phyloP scores from a whole-genome alignment of 345 rosid genomes.

The Aquilaria sinensis region DNA sequence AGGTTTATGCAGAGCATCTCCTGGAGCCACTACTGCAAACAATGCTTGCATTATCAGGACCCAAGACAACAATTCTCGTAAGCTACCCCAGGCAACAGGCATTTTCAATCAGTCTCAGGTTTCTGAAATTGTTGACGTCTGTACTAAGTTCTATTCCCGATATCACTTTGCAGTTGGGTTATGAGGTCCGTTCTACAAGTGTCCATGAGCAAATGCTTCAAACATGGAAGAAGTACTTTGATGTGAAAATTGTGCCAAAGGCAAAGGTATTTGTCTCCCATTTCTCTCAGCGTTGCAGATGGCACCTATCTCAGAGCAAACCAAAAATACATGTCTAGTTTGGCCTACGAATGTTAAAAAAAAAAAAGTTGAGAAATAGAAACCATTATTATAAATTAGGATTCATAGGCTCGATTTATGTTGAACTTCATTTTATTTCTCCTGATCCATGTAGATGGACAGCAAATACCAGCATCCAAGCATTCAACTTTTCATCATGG shows the following conservation, averaged over 20 bases:
- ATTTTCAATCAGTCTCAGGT: background rate
- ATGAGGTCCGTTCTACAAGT: constrained; percentile 81
- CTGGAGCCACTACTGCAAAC: constrained; percentile 75
- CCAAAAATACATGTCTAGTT: too few species aligned
- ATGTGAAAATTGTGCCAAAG: constrained; percentile 68
- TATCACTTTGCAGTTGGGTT: constrained; percentile 58
- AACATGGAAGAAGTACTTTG: constrained; percentile 70
- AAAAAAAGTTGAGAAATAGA: too few species aligned
- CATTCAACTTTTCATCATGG: constrained; percentile 82
- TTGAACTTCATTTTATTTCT: background rate
- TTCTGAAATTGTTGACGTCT: background rate
- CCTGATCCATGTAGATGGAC: constrained; percentile 56
- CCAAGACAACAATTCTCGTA: constrained; percentile 69
- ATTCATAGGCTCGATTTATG: too few species aligned
- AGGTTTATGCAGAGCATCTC: constrained; percentile 96
- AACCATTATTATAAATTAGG: too few species aligned
- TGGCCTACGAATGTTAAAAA: too few species aligned
- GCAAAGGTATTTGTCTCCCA: constrained; percentile 42
- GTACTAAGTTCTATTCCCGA: constrained; percentile 4
- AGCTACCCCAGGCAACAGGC: background rate
- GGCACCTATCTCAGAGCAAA: too few species aligned
- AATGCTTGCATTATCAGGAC: constrained; percentile 63
- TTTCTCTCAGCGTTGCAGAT: too few species aligned
- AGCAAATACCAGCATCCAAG: constrained; percentile 76
- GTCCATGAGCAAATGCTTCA: constrained; percentile 87